These are phyloP conservation scores for Paraconiothyrium brasiliense DNA, from an alignment of 2,329 filamentous ascomycete genomes.

Conservation along the genomic window DNA sequence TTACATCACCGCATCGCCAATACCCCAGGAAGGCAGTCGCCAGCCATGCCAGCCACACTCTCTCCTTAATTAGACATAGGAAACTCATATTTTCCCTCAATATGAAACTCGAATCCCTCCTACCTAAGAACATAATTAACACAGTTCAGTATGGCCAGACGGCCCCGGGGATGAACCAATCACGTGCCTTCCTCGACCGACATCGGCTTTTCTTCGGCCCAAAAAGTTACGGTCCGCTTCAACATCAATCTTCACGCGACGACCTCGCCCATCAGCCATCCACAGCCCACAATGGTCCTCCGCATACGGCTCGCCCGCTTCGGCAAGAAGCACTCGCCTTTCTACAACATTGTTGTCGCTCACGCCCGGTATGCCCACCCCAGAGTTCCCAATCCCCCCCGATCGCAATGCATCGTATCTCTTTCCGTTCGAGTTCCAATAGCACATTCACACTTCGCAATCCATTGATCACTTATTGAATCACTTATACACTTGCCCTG, in stretches of 20 bases:
- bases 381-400: not conserved
- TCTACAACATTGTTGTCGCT: constrained; percentile 97
- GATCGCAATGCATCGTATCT: not conserved
- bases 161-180: constrained; percentile 5
- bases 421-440: too few relatives aligned
- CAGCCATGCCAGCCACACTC: too few relatives aligned
- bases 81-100: too few relatives aligned
- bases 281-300: constrained; percentile 76
- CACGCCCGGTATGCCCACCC: constrained; percentile 78
- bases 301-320: constrained; percentile 95
- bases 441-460: not conserved
- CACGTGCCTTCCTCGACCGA: constrained; percentile 22
- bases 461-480: not conserved
- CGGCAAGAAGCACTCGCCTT: constrained; percentile 84
- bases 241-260: not conserved
- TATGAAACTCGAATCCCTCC: too few relatives aligned
- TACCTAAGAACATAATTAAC: too few relatives aligned
- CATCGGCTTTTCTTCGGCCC: constrained; percentile 26
- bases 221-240: constrained; percentile 18
- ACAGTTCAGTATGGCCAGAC: too few relatives aligned
- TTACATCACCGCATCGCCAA: constrained; percentile 40
- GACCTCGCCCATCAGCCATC: not conserved
- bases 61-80: too few relatives aligned
- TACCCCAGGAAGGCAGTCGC: not conserved
- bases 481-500: not conserved